These are phyloP conservation scores for Astrothelium subdiscretum DNA, from an alignment of 495 filamentous ascomycete genomes.

Conservation along the genomic window DNA sequence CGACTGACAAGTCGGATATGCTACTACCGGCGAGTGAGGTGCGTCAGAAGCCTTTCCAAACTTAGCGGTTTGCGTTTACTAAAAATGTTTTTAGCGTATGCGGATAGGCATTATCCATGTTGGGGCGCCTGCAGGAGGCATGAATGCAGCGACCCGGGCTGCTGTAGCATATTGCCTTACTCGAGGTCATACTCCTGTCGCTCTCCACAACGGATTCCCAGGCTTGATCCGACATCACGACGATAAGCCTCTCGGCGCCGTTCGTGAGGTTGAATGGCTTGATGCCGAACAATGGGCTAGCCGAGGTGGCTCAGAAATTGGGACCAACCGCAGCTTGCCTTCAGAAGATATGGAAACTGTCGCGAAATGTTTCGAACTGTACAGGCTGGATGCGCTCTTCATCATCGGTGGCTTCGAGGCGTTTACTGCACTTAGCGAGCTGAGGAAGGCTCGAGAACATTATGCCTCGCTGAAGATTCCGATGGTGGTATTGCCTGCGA, in stretches of 20 bases:
- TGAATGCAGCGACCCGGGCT: constrained; percentile 93
- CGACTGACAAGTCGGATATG: constrained; percentile 49
- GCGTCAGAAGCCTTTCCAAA: constrained; percentile 14
- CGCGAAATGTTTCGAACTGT: constrained; percentile 73
- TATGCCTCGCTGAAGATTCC: constrained; percentile 86
- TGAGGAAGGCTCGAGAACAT: constrained; percentile 64
- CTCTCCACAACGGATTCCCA: constrained; percentile 95
- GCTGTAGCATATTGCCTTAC: constrained; percentile 91
- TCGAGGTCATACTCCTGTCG: constrained; percentile 83
- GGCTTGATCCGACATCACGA: constrained; percentile 84
- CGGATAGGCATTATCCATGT: constrained; percentile 92
- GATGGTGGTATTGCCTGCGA: constrained; percentile 86
- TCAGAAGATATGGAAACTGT: constrained; percentile 69
- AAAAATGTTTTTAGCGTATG: constrained; percentile 52
- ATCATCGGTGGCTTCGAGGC: constrained; percentile 95
- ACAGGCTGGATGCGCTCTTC: constrained; percentile 83
- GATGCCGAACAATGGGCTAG: constrained; percentile 92
- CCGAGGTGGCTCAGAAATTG: constrained; percentile 94
- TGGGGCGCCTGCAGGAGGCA: constrained; percentile 95
- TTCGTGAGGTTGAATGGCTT: constrained; percentile 79
- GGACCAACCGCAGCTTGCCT: constrained; percentile 88
- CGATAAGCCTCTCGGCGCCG: constrained; percentile 68
- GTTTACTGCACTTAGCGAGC: constrained; percentile 79
- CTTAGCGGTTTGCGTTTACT: background rate
- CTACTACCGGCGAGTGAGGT: constrained; percentile 63